Evolutionary conservation across 2,329 filamentous ascomycete genomes (phyloP).

Genomic region (Aspergillus tamarii): DNA sequence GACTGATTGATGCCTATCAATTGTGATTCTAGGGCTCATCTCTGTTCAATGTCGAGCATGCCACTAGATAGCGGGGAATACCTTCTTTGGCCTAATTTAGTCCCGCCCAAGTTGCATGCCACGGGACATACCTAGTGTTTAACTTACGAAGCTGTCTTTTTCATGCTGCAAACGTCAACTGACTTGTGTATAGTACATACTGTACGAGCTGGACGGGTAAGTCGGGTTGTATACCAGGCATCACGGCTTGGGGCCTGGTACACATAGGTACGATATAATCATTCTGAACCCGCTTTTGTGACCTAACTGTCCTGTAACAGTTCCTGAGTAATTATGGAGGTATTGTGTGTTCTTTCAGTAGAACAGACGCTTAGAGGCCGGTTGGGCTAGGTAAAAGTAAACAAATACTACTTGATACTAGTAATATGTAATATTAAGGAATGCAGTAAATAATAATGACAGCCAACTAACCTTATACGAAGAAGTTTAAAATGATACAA

Average conservation of each 20-base stretch:
- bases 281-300: not conserved
- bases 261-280: not conserved
- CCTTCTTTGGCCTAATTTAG: not conserved
- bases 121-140: not conserved
- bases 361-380: not conserved
- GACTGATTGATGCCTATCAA: conserved; percentile 1
- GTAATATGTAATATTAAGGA: not conserved
- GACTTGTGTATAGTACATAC: not conserved
- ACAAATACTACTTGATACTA: not conserved
- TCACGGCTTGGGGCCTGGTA: not conserved
- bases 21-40: not conserved
- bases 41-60: not conserved
- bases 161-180: not conserved
- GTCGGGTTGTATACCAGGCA: not conserved
- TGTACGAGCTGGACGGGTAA: not conserved
- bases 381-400: not conserved
- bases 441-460: not conserved
- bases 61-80: not conserved
- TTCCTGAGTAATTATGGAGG: not conserved
- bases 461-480: not conserved
- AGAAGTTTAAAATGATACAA: not conserved
- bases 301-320: not conserved
- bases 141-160: not conserved
- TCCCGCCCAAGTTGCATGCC: not conserved
- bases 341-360: not conserved